Conservation (phyloP, 805 yeast species). For the Kluyveromyces siamensis region DNA sequence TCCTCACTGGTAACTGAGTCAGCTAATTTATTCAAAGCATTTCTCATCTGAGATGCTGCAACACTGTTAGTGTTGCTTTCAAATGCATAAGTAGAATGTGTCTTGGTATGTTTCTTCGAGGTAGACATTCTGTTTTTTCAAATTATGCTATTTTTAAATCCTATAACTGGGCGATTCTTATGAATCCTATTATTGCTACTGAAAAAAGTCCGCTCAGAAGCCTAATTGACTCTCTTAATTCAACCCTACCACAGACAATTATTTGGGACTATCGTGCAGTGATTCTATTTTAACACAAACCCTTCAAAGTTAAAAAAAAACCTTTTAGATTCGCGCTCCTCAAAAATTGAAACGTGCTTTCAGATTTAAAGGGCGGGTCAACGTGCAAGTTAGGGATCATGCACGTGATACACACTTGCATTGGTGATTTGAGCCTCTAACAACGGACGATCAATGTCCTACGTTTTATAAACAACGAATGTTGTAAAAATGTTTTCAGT, state of each 20-base stretch:
- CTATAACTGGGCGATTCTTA: not conserved
- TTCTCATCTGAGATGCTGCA: constrained; percentile 97
- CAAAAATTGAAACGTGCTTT: not conserved
- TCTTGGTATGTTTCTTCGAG: constrained; percentile 32
- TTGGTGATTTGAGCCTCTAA: too few species aligned
- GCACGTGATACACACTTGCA: not conserved
- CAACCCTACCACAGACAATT: not conserved
- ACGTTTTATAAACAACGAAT: not conserved
- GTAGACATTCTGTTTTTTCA: constrained; percentile 12
- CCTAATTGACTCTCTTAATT: not conserved
- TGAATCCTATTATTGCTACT: not conserved
- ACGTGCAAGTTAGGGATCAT: not conserved
- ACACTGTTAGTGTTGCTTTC: constrained; percentile 91
- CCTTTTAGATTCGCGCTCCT: not conserved
- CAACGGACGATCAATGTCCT: too few species aligned
- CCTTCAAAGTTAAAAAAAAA: not conserved
- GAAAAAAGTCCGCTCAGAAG: not conserved
- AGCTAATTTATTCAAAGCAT: constrained; percentile 80
- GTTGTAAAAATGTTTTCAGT: not conserved
- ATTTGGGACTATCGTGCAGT: not conserved
- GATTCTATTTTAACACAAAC: not conserved
- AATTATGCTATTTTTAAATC: not conserved
- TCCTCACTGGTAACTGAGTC: constrained; percentile 60
- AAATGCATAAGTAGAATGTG: constrained; percentile 54
- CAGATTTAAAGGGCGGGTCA: not conserved